phyloP scores from a whole-genome alignment of 805 yeast genomes.

The Kockiozyma suomiensis region DNA sequence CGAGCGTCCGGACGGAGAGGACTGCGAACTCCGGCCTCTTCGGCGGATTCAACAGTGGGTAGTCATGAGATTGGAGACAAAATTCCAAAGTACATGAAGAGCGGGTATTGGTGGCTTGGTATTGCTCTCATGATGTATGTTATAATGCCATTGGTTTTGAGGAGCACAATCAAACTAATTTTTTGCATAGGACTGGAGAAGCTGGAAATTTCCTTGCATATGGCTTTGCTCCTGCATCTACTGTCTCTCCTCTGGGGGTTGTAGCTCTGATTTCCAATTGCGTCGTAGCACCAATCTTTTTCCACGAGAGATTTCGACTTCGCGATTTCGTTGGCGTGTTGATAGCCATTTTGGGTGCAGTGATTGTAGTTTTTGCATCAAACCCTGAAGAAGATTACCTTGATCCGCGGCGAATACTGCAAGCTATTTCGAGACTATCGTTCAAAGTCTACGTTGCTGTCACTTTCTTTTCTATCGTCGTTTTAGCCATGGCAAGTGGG shows the following conservation, averaged over 20 bases:
- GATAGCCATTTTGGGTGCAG: constrained; percentile 49
- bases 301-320: constrained; percentile 45
- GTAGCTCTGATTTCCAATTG: constrained; percentile 53
- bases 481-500: constrained; percentile 29
- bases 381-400: constrained; percentile 35
- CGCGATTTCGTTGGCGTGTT: constrained; percentile 48
- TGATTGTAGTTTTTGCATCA: constrained; percentile 47
- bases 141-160: background rate
- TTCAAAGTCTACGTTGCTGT: constrained; percentile 40
- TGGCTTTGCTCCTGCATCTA: constrained; percentile 52
- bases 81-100: constrained; percentile 27
- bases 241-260: constrained; percentile 55
- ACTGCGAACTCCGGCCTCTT: constrained; percentile 5
- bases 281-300: constrained; percentile 52
- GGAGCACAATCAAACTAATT: background rate
- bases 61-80: constrained; percentile 1
- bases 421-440: constrained; percentile 38
- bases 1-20: background rate
- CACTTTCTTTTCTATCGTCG: constrained; percentile 32
- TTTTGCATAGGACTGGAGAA: constrained; percentile 45
- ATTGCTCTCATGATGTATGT: constrained; percentile 45
- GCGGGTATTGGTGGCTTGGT: constrained; percentile 48
- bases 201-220: constrained; percentile 53
- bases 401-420: constrained; percentile 37
- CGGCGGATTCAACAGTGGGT: constrained; percentile 8